These are phyloP conservation scores for Taiozyma sp. DNA, from an alignment of 1,139 yeast genomes.

Conservation along the genomic window DNA sequence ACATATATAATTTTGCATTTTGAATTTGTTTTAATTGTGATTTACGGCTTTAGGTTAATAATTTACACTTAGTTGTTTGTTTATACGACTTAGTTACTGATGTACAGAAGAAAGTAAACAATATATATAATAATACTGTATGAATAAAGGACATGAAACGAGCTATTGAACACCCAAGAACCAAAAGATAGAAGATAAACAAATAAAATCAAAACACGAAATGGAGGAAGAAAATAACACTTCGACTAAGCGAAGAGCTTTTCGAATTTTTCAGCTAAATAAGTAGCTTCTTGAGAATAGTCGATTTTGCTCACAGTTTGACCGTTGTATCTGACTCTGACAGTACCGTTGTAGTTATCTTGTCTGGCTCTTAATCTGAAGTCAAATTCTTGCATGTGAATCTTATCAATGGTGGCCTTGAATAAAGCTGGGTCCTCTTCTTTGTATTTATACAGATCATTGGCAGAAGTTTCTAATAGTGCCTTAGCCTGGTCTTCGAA, in stretches of 20 bases:
- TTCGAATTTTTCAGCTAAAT: slow-evolving; percentile 47
- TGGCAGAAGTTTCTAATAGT: slow-evolving; percentile 67
- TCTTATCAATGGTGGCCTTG: slow-evolving; percentile 42
- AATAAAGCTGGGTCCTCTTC: slow-evolving; percentile 45
- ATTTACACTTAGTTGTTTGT: background rate
- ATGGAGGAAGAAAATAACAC: background rate
- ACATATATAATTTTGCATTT: background rate
- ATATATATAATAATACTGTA: background rate
- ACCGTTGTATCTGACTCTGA: slow-evolving; percentile 72
- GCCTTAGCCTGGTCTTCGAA: slow-evolving; percentile 81
- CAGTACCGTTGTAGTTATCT: slow-evolving; percentile 77
- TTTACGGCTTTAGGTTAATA: background rate
- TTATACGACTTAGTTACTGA: background rate
- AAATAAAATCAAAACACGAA: background rate
- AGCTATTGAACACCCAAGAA: background rate
- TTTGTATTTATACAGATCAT: slow-evolving; percentile 52
- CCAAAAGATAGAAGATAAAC: background rate
- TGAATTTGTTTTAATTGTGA: background rate
- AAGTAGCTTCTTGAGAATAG: slow-evolving; percentile 57
- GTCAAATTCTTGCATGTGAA: slow-evolving; percentile 63
- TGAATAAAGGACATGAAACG: background rate
- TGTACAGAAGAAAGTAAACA: background rate
- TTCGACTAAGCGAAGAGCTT: slow-evolving; percentile 28
- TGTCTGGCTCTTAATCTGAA: slow-evolving; percentile 80
- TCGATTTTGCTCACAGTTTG: slow-evolving; percentile 52